phyloP scores from a whole-genome alignment of 352 stramenopile species.

The Phytophthora foliorum region DNA sequence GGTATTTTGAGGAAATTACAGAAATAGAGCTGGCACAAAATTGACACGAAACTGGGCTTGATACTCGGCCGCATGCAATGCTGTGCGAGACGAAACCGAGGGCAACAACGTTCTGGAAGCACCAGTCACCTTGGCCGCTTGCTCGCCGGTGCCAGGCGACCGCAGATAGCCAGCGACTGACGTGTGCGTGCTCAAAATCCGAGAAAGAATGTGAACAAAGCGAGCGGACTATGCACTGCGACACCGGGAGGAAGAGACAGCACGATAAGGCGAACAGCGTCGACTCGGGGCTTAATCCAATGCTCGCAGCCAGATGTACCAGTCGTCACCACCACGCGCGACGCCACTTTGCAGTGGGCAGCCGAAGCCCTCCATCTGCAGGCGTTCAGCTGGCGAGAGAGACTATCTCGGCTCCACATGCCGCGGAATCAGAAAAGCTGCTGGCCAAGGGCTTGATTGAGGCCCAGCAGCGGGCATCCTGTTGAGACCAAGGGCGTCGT shows the following conservation, averaged over 20 bases:
- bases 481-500: slow-evolving; percentile 29
- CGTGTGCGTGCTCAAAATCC: slow-evolving; percentile 22
- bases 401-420: slow-evolving; percentile 21
- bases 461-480: slow-evolving; percentile 10
- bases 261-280: slow-evolving; percentile 27
- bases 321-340: slow-evolving; percentile 9
- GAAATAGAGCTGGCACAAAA: slow-evolving; percentile 18
- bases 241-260: slow-evolving; percentile 22
- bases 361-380: slow-evolving; percentile 12
- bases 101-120: slow-evolving; percentile 1
- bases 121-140: neutral
- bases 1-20: slow-evolving; percentile 32
- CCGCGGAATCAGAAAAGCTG: slow-evolving; percentile 10
- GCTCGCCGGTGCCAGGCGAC: neutral
- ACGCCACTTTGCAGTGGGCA: slow-evolving; percentile 8
- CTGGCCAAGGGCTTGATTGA: no score
- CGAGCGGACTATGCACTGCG: slow-evolving; percentile 23
- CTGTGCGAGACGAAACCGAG: slow-evolving; percentile 20
- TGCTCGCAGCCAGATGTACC: slow-evolving; percentile 19
- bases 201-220: neutral
- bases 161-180: slow-evolving; percentile 24
- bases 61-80: neutral
- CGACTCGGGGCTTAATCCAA: slow-evolving; percentile 17
- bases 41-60: slow-evolving; percentile 4
- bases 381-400: neutral